Conservation (phyloP, 2,329 filamentous ascomycete genomes). For the Bipolaris cookei region DNA sequence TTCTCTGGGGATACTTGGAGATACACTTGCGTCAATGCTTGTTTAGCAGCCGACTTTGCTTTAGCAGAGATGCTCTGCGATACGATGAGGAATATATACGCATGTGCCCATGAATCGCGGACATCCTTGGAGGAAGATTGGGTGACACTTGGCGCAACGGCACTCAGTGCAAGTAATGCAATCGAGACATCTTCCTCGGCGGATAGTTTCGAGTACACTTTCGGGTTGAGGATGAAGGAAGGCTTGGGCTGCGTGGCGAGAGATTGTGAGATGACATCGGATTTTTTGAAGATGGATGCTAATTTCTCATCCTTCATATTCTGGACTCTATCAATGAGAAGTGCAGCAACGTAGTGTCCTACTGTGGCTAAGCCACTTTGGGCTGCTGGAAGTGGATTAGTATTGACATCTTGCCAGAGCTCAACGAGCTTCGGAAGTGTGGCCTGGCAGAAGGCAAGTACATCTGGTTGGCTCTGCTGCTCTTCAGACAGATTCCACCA, state of each 20-base stretch:
- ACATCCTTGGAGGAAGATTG: conserved; percentile 57
- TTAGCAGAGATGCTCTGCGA: conserved; percentile 65
- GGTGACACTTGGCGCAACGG: conserved; percentile 63
- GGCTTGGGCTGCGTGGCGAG: conserved; percentile 77
- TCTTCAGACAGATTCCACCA: conserved; percentile 64
- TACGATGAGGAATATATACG: conserved; percentile 79
- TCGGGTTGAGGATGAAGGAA: conserved; percentile 83
- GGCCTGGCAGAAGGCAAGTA: conserved; percentile 56
- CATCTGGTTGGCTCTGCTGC: conserved; percentile 57
- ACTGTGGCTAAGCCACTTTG: conserved; percentile 84
- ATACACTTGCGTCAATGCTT: conserved; percentile 70
- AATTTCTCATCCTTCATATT: conserved; percentile 63
- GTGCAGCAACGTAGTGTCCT: conserved; percentile 74
- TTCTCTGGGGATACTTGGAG: conserved; percentile 58
- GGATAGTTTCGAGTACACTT: conserved; percentile 81
- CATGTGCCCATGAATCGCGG: conserved; percentile 79
- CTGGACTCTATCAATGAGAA: conserved; percentile 63
- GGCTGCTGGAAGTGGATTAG: conserved; percentile 78
- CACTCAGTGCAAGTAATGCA: conserved; percentile 73
- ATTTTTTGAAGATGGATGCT: conserved; percentile 65
- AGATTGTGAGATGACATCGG: conserved; percentile 68
- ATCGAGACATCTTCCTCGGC: conserved; percentile 78
- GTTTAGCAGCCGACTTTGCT: conserved; percentile 68
- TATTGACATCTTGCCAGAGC: conserved; percentile 76
- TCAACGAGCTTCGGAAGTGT: conserved; percentile 66